Base-by-base conservation (phyloP, 352 stramenopile species). In the Phytophthora sp. region DNA sequence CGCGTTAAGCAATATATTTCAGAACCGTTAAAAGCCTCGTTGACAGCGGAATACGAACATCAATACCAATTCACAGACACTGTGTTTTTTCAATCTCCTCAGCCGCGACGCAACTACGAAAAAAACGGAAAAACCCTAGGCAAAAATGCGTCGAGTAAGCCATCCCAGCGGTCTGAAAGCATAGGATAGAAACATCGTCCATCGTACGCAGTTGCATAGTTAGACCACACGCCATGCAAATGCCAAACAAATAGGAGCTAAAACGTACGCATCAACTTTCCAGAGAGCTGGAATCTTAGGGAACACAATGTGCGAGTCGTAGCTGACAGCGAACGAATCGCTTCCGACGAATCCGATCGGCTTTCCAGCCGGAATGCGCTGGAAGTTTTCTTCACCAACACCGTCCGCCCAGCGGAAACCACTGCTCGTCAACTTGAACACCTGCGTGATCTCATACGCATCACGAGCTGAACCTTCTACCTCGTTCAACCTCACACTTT, bases 291-390 rank as follows among this genome's bases (percentile, higher is more conserved):
- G 63, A 16, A 91, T 65, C 58, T 91, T 91, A 5, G 83, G 83
- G 36, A 89, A 91, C 46, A 91, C 79, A 57, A 91, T 79, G 55
- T 80, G 74, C 41, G 83, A 69, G 33, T 90, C 79, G 41, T 90
- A 89, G 50, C 74, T 71, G 6, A 90, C 79, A 12, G 47, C 52
- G 23, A 91, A 84, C 7, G 71, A 65, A 7, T 84, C 68, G 8
- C 12, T 44, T 9, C 72, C 77, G n/a, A 88, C 61, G 35, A 76
- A 85, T 0, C 82, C 82, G 30, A 93, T 83, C 2, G 78, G 66
- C 16, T 84, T 42, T 2, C 54, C 38, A 9, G 76, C 69, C 0
- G 57, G 63, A 16, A 92, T 64, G 18, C 39, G 42, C 54, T 91
- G 76, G 60, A 91, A 92, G 53, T 93, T 93, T 50, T 58, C 52